Base-by-base conservation (phyloP, 1,284 basidiomycete genomes). In the Tilletia caries region DNA sequence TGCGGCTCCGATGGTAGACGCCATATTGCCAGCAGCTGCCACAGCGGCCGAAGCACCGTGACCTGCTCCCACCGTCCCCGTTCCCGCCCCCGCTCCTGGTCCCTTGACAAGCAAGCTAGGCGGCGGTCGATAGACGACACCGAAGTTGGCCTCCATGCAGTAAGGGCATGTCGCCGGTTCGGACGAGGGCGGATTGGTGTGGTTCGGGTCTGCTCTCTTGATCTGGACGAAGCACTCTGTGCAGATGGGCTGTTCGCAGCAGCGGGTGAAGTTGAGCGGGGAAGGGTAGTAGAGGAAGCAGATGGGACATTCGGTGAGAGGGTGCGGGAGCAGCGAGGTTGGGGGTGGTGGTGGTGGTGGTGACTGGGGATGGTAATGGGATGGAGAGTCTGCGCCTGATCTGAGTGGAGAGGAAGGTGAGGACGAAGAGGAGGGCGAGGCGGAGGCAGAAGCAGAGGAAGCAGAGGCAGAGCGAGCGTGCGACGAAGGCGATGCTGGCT, bases 161-260 rank as follows among this genome's bases (percentile, higher is more conserved):
- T 93, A 98, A 1, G 95, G 95, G 83, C 95, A 98, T 5, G 92
- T 91, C 3, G 95, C 93, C 0, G 79, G 76, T 65, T 75, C 67
- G 29, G 78, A 78, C 8, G 80, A 76, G 0, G 79, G 80, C 18
- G 78, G 77, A 25, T 76, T 75, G 67, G 67, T 71, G 29, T 72
- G 71, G 34, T 52, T 76, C 1, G 95, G 92, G 79, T 98, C 95
- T 18, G 92, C 89, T 67, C 95, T 91, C 86, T 98, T 98, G 86
- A 98, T 98, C 85, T 98, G 95, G 20, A 98, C 94, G 82, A 99
- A 98, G 83, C 95, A 99, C 85, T 99, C 95, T 41, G 95, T 97
- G 84, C 95, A 99, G 78, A 99, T 95, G 34, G 92, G 91, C 80
- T 99, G 95, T 86, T 95, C 92, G 83, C 95, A 99, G 85, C 95